Evolutionary conservation across 1,139 yeast species (phyloP).

Genomic region (Yamadazyma sp.): DNA sequence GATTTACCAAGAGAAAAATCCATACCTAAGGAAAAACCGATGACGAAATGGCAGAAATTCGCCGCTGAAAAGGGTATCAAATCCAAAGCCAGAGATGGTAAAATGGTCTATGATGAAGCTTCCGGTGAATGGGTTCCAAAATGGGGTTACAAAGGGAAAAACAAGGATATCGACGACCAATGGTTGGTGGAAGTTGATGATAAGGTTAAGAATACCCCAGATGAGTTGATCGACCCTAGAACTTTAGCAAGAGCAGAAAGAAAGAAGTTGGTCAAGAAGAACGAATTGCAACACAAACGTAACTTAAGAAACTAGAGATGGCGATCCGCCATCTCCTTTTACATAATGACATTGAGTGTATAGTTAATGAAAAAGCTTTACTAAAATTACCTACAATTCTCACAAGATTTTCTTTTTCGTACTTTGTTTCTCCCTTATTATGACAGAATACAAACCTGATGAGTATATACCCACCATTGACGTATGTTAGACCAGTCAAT

Average conservation of each 20-base stretch:
- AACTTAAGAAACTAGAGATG: slow-evolving; percentile 64
- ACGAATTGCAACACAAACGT: slow-evolving; percentile 82
- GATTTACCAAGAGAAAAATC: slow-evolving; percentile 93
- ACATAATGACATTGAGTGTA: slow-evolving; percentile 7
- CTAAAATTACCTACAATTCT: too few relatives aligned
- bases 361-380: slow-evolving; percentile 1
- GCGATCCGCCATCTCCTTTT: too few relatives aligned
- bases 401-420: not conserved
- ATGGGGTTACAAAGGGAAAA: slow-evolving; percentile 97
- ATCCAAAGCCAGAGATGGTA: slow-evolving; percentile 87
- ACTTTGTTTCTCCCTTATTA: not conserved
- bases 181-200: slow-evolving; percentile 97
- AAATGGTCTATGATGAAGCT: slow-evolving; percentile 86
- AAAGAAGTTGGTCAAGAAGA: slow-evolving; percentile 81
- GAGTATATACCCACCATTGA: slow-evolving; percentile 68
- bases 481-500: slow-evolving; percentile 37
- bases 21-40: slow-evolving; percentile 86
- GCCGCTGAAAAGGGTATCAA: slow-evolving; percentile 95
- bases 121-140: slow-evolving; percentile 95
- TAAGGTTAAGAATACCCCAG: slow-evolving; percentile 58
- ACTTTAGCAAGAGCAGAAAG: slow-evolving; percentile 77
- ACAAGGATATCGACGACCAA: slow-evolving; percentile 82
- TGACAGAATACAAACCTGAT: slow-evolving; percentile 9
- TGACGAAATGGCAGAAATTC: slow-evolving; percentile 95
- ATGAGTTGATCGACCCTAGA: slow-evolving; percentile 87